These are phyloP conservation scores for Aureobasidium zeae DNA, from an alignment of 2,329 filamentous ascomycete genomes.

Conservation along the genomic window DNA sequence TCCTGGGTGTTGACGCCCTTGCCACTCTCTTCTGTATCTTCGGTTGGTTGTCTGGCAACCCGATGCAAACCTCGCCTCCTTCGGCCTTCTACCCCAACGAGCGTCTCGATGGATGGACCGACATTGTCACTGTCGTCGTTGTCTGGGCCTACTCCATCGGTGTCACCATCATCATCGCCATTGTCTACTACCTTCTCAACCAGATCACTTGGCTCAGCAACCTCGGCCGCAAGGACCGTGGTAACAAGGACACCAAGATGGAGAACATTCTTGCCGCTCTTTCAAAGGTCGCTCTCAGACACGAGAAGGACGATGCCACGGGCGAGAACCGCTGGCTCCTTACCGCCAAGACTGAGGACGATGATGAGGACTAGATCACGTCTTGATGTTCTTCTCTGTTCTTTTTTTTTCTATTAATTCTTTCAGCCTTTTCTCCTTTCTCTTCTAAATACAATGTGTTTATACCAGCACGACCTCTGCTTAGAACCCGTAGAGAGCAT, in stretches of 20 bases:
- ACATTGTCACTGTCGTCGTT: conserved; percentile 56
- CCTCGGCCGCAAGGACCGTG: conserved; percentile 54
- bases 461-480: conserved; percentile 13
- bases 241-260: conserved; percentile 52
- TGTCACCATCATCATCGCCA: conserved; percentile 56
- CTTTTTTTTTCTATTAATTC: conserved; percentile 12
- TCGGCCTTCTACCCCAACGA: conserved; percentile 28
- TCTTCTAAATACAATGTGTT: conserved; percentile 13
- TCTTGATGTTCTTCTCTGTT: conserved; percentile 13
- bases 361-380: conserved; percentile 38
- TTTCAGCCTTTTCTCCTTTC: conserved; percentile 4
- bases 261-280: conserved; percentile 58
- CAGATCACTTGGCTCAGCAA: conserved; percentile 50
- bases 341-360: conserved; percentile 35
- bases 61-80: conserved; percentile 34
- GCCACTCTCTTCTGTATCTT: conserved; percentile 67
- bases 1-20: conserved; percentile 60
- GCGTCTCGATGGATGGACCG: conserved; percentile 40
- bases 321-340: conserved; percentile 38
- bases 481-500: conserved; percentile 12
- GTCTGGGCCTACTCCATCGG: conserved; percentile 59
- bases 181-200: conserved; percentile 56
- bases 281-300: conserved; percentile 54
- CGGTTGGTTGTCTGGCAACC: conserved; percentile 58
- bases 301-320: conserved; percentile 43